These are phyloP conservation scores for Suillus sp. DNA, from an alignment of 768 basidiomycete species.

Conservation along the genomic window DNA sequence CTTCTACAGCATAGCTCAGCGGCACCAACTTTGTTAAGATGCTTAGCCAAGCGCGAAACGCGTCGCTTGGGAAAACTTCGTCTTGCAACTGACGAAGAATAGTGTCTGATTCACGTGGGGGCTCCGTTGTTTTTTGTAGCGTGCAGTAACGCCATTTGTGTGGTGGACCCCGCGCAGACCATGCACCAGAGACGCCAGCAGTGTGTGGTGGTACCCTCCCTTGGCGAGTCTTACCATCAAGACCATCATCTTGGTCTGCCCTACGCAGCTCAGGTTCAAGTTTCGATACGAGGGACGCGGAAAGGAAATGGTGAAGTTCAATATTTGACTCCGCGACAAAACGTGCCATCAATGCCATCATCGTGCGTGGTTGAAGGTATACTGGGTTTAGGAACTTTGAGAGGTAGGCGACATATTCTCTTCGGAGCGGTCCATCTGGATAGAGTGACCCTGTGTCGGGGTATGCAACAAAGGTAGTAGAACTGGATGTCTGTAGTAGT, in stretches of 20 bases:
- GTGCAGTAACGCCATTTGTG: slow-evolving; percentile 93
- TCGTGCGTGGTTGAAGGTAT: slow-evolving; percentile 82
- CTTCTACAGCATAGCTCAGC: slow-evolving; percentile 71
- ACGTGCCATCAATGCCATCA: slow-evolving; percentile 75
- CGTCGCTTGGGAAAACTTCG: slow-evolving; percentile 72
- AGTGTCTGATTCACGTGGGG: slow-evolving; percentile 6
- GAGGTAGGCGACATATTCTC: slow-evolving; percentile 70
- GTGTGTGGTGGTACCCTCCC: slow-evolving; percentile 65
- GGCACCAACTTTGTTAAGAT: slow-evolving; percentile 74
- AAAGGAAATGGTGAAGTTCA: slow-evolving; percentile 86
- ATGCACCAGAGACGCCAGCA: slow-evolving; percentile 59
- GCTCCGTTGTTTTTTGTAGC: slow-evolving; percentile 40
- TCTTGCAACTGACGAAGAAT: slow-evolving; percentile 56
- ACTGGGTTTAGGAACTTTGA: slow-evolving; percentile 85
- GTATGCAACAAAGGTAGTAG: slow-evolving; percentile 60
- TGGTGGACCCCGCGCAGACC: slow-evolving; percentile 83
- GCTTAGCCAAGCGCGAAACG: slow-evolving; percentile 92
- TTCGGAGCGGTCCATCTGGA: slow-evolving; percentile 54
- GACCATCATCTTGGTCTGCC: slow-evolving; percentile 64
- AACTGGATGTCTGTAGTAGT: slow-evolving; percentile 55
- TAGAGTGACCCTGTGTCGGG: slow-evolving; percentile 51
- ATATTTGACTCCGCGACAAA: slow-evolving; percentile 88
- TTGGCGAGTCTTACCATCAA: slow-evolving; percentile 51
- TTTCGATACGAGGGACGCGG: slow-evolving; percentile 61
- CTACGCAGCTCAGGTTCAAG: slow-evolving; percentile 68